Conservation (phyloP, 2,329 filamentous ascomycete species). For the Phialophora tarda region DNA sequence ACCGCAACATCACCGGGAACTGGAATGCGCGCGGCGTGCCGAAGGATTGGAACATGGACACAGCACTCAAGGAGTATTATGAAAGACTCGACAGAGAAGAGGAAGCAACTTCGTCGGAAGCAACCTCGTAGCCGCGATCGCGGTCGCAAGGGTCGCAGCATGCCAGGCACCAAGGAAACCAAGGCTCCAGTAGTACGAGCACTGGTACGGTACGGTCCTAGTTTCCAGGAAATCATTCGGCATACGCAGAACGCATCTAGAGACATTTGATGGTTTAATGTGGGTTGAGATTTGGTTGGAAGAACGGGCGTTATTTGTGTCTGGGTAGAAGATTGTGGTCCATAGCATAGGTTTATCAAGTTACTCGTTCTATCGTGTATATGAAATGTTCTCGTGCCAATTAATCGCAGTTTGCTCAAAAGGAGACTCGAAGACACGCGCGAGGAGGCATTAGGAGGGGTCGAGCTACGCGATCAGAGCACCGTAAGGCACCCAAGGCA, state of each 20-base stretch:
- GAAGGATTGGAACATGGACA: conserved; percentile 10
- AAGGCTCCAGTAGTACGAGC: not conserved
- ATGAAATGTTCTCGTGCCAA: not conserved
- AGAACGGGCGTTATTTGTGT: not conserved
- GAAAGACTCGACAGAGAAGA: not conserved
- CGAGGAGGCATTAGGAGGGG: not conserved
- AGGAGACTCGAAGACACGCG: not conserved
- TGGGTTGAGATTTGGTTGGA: not conserved
- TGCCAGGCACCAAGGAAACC: not conserved
- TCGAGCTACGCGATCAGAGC: not conserved
- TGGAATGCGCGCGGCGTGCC: conserved; percentile 7
- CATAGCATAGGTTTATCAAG: not conserved
- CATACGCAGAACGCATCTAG: not conserved
- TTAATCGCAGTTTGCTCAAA: not conserved
- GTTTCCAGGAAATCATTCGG: not conserved
- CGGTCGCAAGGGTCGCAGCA: not conserved
- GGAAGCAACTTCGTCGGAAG: not conserved
- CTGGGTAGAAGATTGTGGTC: not conserved
- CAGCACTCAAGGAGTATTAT: not conserved
- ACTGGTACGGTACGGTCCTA: not conserved
- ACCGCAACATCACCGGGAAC: conserved; percentile 15
- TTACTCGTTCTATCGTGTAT: not conserved
- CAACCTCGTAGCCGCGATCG: not conserved
- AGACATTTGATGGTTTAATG: not conserved
- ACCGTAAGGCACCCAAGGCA: too few relatives aligned